phyloP scores from a whole-genome alignment of 2,329 filamentous ascomycete species.

The Pseudohalonectria lignicola region DNA sequence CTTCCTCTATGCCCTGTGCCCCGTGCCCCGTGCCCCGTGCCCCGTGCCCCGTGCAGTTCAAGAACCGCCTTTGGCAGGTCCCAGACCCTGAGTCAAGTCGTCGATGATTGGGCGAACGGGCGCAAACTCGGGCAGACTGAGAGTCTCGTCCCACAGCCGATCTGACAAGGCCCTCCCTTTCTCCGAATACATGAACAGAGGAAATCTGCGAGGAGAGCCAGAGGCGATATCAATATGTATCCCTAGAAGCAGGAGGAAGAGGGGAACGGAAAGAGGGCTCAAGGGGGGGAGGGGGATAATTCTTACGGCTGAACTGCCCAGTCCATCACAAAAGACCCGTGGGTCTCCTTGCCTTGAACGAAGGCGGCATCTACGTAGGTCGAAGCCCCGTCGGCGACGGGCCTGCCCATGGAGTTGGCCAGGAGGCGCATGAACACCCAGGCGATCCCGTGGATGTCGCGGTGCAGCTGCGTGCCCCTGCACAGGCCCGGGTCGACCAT shows the following conservation, averaged over 20 bases:
- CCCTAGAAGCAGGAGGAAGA: too few relatives aligned
- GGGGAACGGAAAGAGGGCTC: too few relatives aligned
- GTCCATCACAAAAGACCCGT: constrained; percentile 38
- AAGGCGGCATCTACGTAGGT: constrained; percentile 34
- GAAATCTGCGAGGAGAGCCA: too few relatives aligned
- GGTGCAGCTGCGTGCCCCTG: constrained; percentile 18
- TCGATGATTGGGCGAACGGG: background rate
- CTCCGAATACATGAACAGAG: background rate
- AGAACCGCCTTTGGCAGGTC: too few relatives aligned
- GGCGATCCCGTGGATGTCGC: constrained; percentile 15
- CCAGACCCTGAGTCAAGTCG: too few relatives aligned
- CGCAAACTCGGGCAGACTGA: background rate
- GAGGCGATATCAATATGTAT: background rate
- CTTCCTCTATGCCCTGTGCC: too few relatives aligned
- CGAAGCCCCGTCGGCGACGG: constrained; percentile 26
- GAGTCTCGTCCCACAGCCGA: background rate
- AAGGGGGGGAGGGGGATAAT: too few relatives aligned
- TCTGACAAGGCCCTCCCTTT: background rate
- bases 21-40: too few relatives aligned
- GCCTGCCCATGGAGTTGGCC: constrained; percentile 17
- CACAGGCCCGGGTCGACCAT: constrained; percentile 6
- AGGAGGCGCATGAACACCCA: constrained; percentile 10
- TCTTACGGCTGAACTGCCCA: constrained; percentile 34
- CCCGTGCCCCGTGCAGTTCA: too few relatives aligned
- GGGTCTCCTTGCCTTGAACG: constrained; percentile 33